A percentile compares a stretch with the other conserved stretches of the same genome.
Evolutionary conservation across 495 filamentous ascomycete species (phyloP).

Genomic region (Aspergillus avenaceus): DNA sequence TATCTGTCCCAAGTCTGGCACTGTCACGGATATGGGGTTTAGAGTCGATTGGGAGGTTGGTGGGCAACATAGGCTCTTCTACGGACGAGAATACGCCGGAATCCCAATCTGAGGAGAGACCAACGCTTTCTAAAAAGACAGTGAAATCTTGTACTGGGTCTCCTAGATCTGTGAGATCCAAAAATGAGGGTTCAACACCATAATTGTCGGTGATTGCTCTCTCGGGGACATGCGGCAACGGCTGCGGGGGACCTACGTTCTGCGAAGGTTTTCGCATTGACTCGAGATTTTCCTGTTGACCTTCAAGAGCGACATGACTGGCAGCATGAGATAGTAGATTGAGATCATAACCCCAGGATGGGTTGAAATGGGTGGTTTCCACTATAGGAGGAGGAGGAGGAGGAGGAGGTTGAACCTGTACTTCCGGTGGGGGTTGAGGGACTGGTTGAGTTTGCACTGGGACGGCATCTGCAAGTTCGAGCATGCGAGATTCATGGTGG

Average conservation of each 20-base stretch:
- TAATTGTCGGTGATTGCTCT: slow-evolving; percentile 43
- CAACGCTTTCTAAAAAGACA: slow-evolving; percentile 47
- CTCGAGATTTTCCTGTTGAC: slow-evolving; percentile 43
- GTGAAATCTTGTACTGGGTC: slow-evolving; percentile 50
- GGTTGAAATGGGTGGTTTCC: slow-evolving; percentile 45
- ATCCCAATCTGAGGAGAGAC: slow-evolving; percentile 49
- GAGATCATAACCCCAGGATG: slow-evolving; percentile 48
- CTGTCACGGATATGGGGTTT: slow-evolving; percentile 32
- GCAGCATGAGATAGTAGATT: slow-evolving; percentile 48
- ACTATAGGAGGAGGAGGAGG: no score
- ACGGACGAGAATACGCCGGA: slow-evolving; percentile 45
- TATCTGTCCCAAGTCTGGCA: slow-evolving; percentile 32
- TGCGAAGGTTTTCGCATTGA: slow-evolving; percentile 38
- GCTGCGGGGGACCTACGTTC: slow-evolving; percentile 26
- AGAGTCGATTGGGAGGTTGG: slow-evolving; percentile 34
- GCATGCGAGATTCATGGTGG: slow-evolving; percentile 45
- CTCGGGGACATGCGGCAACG: slow-evolving; percentile 31
- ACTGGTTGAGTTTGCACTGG: slow-evolving; percentile 37
- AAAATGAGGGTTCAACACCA: slow-evolving; percentile 43
- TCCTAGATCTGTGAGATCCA: slow-evolving; percentile 43
- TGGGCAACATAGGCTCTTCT: slow-evolving; percentile 40
- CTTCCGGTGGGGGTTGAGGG: slow-evolving; percentile 33
- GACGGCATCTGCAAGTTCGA: slow-evolving; percentile 44
- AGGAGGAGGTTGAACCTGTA: slow-evolving; percentile 36
- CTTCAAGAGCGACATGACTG: slow-evolving; percentile 46